A percentile compares a stretch with the other conserved stretches of the same genome.
These are phyloP conservation scores for Gossypium gossypioides DNA, from an alignment of 441 rosid genomes.

Conservation along the genomic window DNA sequence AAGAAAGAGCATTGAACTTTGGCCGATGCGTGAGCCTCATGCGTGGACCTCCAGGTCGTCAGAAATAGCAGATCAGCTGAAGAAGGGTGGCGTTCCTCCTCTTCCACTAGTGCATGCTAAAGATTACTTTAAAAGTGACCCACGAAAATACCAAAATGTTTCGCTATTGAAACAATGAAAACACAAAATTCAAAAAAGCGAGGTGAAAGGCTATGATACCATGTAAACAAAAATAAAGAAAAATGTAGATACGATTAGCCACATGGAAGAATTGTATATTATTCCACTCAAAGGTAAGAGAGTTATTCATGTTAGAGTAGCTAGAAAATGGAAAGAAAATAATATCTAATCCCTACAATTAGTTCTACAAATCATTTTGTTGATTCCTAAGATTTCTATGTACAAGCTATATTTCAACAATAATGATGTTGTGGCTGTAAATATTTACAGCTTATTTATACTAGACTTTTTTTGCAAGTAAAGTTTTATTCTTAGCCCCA, in stretches of 20 bases:
- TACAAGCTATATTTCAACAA: background rate
- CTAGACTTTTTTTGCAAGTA: background rate
- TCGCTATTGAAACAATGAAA: background rate
- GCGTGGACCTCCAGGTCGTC: background rate
- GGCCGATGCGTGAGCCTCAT: background rate
- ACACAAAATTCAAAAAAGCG: background rate
- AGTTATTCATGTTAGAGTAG: background rate
- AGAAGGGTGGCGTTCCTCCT: background rate
- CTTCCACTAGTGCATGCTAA: background rate
- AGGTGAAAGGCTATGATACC: background rate
- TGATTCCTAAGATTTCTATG: background rate
- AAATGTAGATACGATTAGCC: background rate
- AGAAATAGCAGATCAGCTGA: background rate
- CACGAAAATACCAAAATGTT: background rate
- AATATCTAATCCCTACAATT: background rate
- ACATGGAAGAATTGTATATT: background rate
- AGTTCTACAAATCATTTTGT: background rate
- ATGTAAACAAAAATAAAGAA: background rate
- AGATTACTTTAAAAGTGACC: background rate
- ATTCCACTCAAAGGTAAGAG: background rate
- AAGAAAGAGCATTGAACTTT: background rate
- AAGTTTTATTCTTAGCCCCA: no score
- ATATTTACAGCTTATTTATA: background rate
- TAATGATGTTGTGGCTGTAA: background rate
- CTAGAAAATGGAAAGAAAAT: background rate